Evolutionary conservation across 2,329 filamentous ascomycete genomes (phyloP).

Genomic region (Aspergillus sp.): DNA sequence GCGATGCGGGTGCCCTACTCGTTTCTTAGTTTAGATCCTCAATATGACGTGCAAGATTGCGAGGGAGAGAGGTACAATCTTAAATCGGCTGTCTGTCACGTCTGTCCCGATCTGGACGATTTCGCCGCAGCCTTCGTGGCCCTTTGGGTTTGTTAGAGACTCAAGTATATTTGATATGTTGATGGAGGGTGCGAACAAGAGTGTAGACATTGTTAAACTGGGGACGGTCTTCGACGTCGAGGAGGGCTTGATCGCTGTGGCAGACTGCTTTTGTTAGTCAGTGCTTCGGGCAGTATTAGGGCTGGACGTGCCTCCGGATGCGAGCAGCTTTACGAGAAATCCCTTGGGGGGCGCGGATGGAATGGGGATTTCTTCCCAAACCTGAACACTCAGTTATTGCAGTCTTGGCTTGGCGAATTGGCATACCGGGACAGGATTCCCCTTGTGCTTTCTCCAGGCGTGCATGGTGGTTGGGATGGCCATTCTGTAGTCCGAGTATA

Average conservation of each 20-base stretch:
- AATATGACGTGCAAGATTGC: no score
- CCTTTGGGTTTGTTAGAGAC: background rate
- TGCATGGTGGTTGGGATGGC: background rate
- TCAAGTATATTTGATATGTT: background rate
- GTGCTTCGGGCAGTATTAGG: background rate
- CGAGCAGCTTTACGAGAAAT: conserved; percentile 11
- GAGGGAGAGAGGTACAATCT: background rate
- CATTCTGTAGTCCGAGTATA: background rate
- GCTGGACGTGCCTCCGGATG: conserved; percentile 7
- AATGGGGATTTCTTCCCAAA: conserved; percentile 13
- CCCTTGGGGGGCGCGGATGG: background rate
- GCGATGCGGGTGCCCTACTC: conserved; percentile 6
- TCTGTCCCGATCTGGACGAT: conserved; percentile 8
- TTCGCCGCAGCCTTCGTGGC: conserved; percentile 17
- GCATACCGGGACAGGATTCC: conserved; percentile 7
- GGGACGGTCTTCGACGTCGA: conserved; percentile 14
- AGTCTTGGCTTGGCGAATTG: background rate
- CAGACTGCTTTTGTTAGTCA: conserved; percentile 6
- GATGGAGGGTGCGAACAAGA: background rate
- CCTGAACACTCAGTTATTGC: background rate
- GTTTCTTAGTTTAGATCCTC: background rate
- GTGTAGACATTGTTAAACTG: conserved; percentile 14
- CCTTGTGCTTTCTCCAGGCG: conserved; percentile 17
- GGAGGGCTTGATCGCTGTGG: conserved; percentile 13
- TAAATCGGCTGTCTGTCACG: conserved; percentile 4